Evolutionary conservation across 1,284 basidiomycete genomes (phyloP), one percentile per base, ranked within the genome.

Genomic region (Moniliella sp.): DNA sequence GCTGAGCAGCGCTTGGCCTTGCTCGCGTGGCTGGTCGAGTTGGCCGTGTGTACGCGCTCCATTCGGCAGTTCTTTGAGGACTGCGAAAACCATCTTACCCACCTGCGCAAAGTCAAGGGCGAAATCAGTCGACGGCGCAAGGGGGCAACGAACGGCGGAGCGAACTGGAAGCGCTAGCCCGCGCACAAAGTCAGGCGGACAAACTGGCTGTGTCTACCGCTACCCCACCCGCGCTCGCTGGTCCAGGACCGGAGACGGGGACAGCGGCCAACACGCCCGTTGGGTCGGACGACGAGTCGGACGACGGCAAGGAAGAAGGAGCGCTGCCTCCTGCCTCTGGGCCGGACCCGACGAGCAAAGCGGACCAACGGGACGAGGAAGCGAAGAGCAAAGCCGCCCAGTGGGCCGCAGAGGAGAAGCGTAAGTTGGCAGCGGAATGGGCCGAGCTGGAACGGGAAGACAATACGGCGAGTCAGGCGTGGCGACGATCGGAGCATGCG

Each of bases 21-120:
- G 40, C 62, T 97, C 33, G 67, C 72, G 5, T 93, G 88, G 63
- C 69, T 97, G 64, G 79, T 77, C 62, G 78, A 88, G 54, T 63
- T 86, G 31, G 83, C 78, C 0, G 74, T 84, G 16, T 81, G 83
- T 28, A 88, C 81, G 59, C 84, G 81, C 56, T 68, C 73, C 3
- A 72, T 93, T 27, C 78, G 86, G 53, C 63, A 68, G 8, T 81
- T 79, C 50, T 79, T 94, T 71, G 91, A 97, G 48, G 71, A 74
- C 33, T 82, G 79, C 49, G 84, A 86, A 50, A 71, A 76, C 44
- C 74, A 77, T 43, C 63, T 97, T 38, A 94, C 91, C 7, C 79
- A 84, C 27, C 67, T 91, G 31, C 67, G 88, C 43, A 97, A 97
- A 64, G 82, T 88, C 61, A 81, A 86, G 61, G 80, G 88, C 21